Evolutionary conservation across 2,329 filamentous ascomycete species (phyloP), one percentile per base, ranked within the genome.

Genomic region (Corinectria fuckeliana): DNA sequence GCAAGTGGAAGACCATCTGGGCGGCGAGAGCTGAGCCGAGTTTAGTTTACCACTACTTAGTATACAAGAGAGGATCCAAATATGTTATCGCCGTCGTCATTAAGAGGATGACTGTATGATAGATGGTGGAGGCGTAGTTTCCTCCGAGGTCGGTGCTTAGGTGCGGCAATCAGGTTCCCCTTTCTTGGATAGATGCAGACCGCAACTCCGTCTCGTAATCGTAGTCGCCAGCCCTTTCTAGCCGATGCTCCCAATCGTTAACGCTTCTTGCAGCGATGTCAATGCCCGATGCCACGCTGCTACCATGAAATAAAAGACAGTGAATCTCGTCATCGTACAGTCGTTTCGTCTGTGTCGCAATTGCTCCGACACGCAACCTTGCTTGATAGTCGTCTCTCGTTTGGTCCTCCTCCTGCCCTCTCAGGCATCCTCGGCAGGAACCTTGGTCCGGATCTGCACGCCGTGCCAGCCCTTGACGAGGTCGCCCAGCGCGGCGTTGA

Each of bases 381-480:
- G n/a, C 7, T 28, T n/a, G 23, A 3, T 28, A 6, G 8, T 45
- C 9, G 23, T 38, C 5, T 38, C 13, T 38, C 16, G 18, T 8
- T 8, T 18, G n/a, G 18, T 3, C 16, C 11, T 45, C 3, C 3
- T 3, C 9, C 9, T 11, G 30, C 25, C 32, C 30, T 14, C 23
- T 32, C 25, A 65, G 30, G 55, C 57, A 32, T 62, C 53, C 20
- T 67, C 65, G 11, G 69, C 48, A 3, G 76, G 73, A 18, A 76
- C 84, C 72, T 83, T 88, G 21, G 91, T 95, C 75, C 87, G 88
- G 69, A 96, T 80, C 79, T 94, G 91, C 60, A 95, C 83, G 8
- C 92, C 91, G 76, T 96, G 91, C 91, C 92, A 95, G 36, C 80
- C 79, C 80, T 91, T 91, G 70, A 95, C 87, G 75, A 92, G 82